Percentiles rank a stretch among this genome's conserved stretches.
These are phyloP conservation scores for Suillus subalutaceus DNA, from an alignment of 768 basidiomycete genomes.

Conservation along the genomic window DNA sequence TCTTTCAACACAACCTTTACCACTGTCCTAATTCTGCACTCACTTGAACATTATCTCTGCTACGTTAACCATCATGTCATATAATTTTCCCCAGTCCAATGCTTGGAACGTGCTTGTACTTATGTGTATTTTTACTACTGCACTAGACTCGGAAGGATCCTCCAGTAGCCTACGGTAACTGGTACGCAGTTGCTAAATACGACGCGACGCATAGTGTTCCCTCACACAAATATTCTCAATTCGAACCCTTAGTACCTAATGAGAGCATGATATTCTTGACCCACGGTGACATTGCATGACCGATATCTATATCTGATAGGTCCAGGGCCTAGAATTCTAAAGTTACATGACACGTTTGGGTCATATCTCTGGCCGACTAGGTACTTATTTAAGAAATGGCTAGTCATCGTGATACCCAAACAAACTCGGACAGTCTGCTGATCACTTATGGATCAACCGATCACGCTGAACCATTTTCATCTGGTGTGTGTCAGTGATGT, in stretches of 20 bases:
- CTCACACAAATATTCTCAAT: background rate
- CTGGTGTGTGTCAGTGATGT: background rate
- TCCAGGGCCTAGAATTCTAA: background rate
- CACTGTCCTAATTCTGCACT: constrained; percentile 5
- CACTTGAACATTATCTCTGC: background rate
- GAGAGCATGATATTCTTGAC: constrained; percentile 2
- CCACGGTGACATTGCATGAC: background rate
- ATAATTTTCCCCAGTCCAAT: background rate
- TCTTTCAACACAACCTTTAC: constrained; percentile 5
- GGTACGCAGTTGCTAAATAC: constrained; percentile 4
- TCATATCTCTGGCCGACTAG: background rate
- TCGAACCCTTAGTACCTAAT: background rate
- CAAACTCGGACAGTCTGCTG: background rate
- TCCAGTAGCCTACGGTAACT: constrained; percentile 3
- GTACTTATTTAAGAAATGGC: background rate
- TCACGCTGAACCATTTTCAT: background rate
- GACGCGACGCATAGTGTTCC: background rate
- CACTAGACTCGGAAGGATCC: constrained; percentile 22
- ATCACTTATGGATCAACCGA: background rate
- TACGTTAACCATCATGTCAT: constrained; percentile 10
- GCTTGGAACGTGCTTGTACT: constrained; percentile 14
- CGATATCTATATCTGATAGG: background rate
- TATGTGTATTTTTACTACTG: constrained; percentile 14
- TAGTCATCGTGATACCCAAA: background rate
- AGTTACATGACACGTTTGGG: background rate